A percentile compares a stretch with the other conserved stretches of the same genome.
These are phyloP conservation scores for Leccinum subfulvum DNA, from an alignment of 1,284 basidiomycete species.

Conservation along the genomic window DNA sequence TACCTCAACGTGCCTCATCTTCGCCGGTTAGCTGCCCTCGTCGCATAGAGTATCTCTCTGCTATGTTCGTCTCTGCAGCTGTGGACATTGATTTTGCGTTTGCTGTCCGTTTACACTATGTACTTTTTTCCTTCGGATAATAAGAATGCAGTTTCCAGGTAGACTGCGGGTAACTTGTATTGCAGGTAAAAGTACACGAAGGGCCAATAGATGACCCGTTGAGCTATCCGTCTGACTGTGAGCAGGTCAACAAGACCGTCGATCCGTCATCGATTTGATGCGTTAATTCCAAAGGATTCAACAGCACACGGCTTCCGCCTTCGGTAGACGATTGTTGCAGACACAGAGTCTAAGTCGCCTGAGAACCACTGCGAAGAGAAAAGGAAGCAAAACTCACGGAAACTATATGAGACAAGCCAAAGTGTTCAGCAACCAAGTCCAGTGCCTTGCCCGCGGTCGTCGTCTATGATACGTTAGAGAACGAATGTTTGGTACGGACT, in stretches of 20 bases:
- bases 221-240: conserved; percentile 1
- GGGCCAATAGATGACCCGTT: neutral
- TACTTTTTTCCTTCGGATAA: conserved; percentile 21
- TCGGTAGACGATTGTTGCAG: conserved; percentile 29
- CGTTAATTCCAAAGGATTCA: conserved; percentile 42
- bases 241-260: conserved; percentile 29
- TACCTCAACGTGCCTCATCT: conserved; percentile 84
- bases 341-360: conserved; percentile 30
- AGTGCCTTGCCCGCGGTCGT: conserved; percentile 47
- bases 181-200: neutral
- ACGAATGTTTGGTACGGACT: conserved; percentile 4
- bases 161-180: conserved; percentile 1
- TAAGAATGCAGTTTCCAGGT: conserved; percentile 11
- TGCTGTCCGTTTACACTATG: conserved; percentile 22
- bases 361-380: conserved; percentile 1
- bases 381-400: conserved; percentile 18
- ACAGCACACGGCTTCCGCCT: conserved; percentile 27
- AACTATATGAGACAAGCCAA: conserved; percentile 32
- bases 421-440: conserved; percentile 42
- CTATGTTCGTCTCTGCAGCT: conserved; percentile 1
- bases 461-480: conserved; percentile 34
- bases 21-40: conserved; percentile 77
- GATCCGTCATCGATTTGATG: conserved; percentile 45
- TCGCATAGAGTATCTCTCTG: conserved; percentile 47
- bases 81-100: conserved; percentile 8